These are phyloP conservation scores for Picocystis sp. DNA, from an alignment of 163 green algal species.

Conservation along the genomic window DNA sequence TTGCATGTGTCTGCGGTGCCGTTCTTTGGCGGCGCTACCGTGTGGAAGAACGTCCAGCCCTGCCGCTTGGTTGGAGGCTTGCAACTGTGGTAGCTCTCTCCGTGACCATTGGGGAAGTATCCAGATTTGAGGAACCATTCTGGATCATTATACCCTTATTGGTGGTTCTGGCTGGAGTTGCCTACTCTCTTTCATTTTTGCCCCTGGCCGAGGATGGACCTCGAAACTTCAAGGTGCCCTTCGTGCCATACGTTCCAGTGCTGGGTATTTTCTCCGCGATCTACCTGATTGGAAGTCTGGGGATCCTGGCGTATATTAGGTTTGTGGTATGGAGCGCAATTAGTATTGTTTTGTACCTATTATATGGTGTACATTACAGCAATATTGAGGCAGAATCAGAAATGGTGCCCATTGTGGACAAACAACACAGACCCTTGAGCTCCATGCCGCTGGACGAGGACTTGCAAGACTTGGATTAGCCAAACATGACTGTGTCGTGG, in stretches of 20 bases:
- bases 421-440: no score
- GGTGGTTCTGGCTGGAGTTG: neutral
- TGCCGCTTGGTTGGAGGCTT: neutral
- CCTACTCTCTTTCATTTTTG: neutral
- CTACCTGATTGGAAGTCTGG: constrained; percentile 47
- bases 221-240: constrained; percentile 33
- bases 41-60: constrained; percentile 5
- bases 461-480: no score
- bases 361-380: constrained; percentile 19
- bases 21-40: neutral
- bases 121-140: neutral
- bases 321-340: constrained; percentile 43
- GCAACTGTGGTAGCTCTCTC: neutral
- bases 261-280: constrained; percentile 42
- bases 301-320: constrained; percentile 41
- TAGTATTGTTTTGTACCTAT: constrained; percentile 16
- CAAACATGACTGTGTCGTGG: no score
- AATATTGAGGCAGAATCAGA: neutral
- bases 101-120: neutral
- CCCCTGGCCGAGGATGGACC: neutral
- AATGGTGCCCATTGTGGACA: no score
- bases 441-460: no score
- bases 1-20: constrained; percentile 31
- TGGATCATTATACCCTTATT: neutral
- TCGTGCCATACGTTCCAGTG: constrained; percentile 32